Percentiles rank a stretch among this genome's conserved stretches.
Evolutionary conservation across 2,329 filamentous ascomycete species (phyloP).

Genomic region (Phyllosticta capitalensis): DNA sequence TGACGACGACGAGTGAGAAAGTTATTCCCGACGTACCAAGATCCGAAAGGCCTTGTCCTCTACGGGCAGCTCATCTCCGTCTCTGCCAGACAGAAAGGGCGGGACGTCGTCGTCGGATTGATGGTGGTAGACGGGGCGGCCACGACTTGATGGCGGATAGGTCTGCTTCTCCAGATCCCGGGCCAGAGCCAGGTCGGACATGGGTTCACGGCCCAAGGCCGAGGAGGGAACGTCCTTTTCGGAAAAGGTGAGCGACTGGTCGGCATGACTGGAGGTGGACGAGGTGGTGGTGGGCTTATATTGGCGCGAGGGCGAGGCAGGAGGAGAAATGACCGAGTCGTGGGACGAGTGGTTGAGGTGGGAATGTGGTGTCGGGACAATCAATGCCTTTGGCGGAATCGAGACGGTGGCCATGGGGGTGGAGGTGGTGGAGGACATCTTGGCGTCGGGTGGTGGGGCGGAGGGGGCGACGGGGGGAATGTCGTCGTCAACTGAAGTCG

Average conservation of each 20-base stretch:
- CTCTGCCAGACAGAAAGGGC: constrained; percentile 11
- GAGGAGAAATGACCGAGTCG: constrained; percentile 31
- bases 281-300: constrained; percentile 24
- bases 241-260: constrained; percentile 9
- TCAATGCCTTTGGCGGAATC: constrained; percentile 12
- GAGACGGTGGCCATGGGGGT: constrained; percentile 7
- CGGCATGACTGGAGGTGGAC: constrained; percentile 23
- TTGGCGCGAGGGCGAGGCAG: constrained; percentile 22
- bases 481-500: constrained; percentile 14
- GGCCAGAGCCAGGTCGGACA: constrained; percentile 11
- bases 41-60: constrained; percentile 37
- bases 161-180: constrained; percentile 25
- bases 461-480: constrained; percentile 14
- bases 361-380: constrained; percentile 14
- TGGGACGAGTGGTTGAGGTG: constrained; percentile 17
- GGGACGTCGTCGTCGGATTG: constrained; percentile 23
- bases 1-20: neutral
- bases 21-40: constrained; percentile 23
- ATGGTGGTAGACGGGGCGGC: constrained; percentile 17
- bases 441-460: neutral
- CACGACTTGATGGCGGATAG: constrained; percentile 16
- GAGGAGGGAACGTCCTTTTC: constrained; percentile 13
- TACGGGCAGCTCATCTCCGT: constrained; percentile 29
- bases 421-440: constrained; percentile 13
- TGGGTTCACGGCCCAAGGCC: constrained; percentile 16